These are phyloP conservation scores for Xylaria sp. DNA, from an alignment of 2,329 filamentous ascomycete species.

Conservation along the genomic window DNA sequence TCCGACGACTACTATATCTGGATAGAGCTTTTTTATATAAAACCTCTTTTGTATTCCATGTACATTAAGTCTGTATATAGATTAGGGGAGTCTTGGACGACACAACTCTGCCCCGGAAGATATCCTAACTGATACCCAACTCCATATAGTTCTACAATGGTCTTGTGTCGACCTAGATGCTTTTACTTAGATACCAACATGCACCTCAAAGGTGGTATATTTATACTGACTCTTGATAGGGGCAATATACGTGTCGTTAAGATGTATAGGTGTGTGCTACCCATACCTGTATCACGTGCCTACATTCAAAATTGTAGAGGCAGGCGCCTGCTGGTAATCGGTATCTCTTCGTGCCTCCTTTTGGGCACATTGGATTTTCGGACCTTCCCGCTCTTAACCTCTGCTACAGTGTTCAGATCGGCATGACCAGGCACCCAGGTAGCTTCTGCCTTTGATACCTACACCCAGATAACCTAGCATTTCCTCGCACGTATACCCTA, in stretches of 20 bases:
- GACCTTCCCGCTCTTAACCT: background rate
- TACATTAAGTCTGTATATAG: conserved; percentile 26
- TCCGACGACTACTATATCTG: background rate
- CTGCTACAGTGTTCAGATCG: background rate
- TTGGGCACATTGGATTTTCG: background rate
- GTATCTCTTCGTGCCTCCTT: conserved; percentile 2
- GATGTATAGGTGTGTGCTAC: background rate
- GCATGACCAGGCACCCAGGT: background rate
- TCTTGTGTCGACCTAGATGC: background rate
- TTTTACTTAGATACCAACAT: background rate
- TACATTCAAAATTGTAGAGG: background rate
- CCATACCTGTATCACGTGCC: background rate
- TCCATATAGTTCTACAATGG: conserved; percentile 15
- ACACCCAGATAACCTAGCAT: background rate
- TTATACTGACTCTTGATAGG: background rate
- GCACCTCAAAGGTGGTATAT: background rate
- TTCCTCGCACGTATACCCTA: background rate
- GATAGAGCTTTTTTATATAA: conserved; percentile 5
- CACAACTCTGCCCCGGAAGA: background rate
- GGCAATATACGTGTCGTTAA: background rate
- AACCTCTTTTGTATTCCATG: conserved; percentile 4
- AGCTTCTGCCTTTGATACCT: background rate
- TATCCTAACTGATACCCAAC: conserved; percentile 14
- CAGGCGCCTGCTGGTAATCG: background rate
- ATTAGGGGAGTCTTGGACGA: conserved; percentile 11